These are phyloP conservation scores for Coniochaeta sp. DNA, from an alignment of 2,329 filamentous ascomycete genomes.

Conservation along the genomic window DNA sequence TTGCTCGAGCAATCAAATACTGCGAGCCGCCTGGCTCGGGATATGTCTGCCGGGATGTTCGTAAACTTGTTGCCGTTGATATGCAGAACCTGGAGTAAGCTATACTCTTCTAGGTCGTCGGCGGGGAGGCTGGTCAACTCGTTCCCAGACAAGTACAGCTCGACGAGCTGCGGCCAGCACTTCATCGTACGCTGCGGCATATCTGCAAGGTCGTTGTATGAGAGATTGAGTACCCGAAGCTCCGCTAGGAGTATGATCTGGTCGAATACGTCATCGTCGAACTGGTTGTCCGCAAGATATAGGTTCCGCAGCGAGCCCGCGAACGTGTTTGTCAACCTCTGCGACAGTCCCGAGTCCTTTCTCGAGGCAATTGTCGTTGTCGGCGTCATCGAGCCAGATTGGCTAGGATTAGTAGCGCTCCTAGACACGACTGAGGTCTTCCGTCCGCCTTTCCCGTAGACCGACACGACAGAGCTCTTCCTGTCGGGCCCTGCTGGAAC, in stretches of 20 bases:
- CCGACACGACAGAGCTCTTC: slow-evolving; percentile 79
- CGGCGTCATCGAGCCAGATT: slow-evolving; percentile 43
- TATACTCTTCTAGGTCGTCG: slow-evolving; percentile 88
- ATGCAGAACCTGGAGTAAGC: slow-evolving; percentile 79
- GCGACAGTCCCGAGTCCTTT: slow-evolving; percentile 85
- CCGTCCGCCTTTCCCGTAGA: slow-evolving; percentile 70
- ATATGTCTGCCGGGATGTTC: slow-evolving; percentile 89
- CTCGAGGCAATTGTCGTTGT: slow-evolving; percentile 46
- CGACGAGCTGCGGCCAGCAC: slow-evolving; percentile 82
- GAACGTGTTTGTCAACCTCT: slow-evolving; percentile 77
- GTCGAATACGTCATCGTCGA: slow-evolving; percentile 93
- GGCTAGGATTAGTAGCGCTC: slow-evolving; percentile 34
- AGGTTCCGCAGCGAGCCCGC: slow-evolving; percentile 77
- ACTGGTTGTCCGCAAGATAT: slow-evolving; percentile 85
- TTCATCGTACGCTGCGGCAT: slow-evolving; percentile 83
- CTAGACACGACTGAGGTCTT: slow-evolving; percentile 80
- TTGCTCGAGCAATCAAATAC: slow-evolving; percentile 95
- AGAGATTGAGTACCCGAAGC: slow-evolving; percentile 81
- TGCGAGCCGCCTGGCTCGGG: slow-evolving; percentile 84
- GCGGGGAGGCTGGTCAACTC: slow-evolving; percentile 85
- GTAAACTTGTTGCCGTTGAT: slow-evolving; percentile 99
- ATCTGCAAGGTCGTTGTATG: slow-evolving; percentile 91
- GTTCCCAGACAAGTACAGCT: slow-evolving; percentile 93
- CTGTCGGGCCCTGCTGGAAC: slow-evolving; percentile 52
- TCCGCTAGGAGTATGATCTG: slow-evolving; percentile 78